phyloP scores from a whole-genome alignment of 805 yeast species.

The Spathaspora passalidarum region DNA sequence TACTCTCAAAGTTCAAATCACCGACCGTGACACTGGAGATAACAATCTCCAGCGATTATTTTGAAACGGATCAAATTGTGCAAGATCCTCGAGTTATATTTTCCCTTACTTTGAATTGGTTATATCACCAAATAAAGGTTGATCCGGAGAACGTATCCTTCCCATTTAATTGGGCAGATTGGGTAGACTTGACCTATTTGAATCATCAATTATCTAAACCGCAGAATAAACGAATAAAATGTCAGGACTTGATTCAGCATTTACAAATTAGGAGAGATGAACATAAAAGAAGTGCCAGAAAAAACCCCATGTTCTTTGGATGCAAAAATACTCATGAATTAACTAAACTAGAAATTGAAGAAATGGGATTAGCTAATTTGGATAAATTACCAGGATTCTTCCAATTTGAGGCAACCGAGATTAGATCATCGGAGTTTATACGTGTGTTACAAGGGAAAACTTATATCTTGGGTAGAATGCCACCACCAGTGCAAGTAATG shows the following conservation, averaged over 20 bases:
- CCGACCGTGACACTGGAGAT: too few species aligned
- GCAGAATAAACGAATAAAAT: slow-evolving; percentile 14
- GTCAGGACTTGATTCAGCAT: slow-evolving; percentile 15
- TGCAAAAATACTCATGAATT: slow-evolving; percentile 18
- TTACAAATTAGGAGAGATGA: background rate
- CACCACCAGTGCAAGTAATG: slow-evolving; percentile 31
- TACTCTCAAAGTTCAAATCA: too few species aligned
- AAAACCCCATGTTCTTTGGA: slow-evolving; percentile 16
- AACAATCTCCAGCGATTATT: too few species aligned
- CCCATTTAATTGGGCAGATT: slow-evolving; percentile 55
- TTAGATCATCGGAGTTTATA: slow-evolving; percentile 26
- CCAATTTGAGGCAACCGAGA: slow-evolving; percentile 17
- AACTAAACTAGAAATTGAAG: slow-evolving; percentile 16
- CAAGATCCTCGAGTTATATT: too few species aligned
- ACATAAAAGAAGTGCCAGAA: slow-evolving; percentile 11
- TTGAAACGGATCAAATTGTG: too few species aligned
- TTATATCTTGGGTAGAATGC: slow-evolving; percentile 30
- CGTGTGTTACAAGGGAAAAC: slow-evolving; percentile 37
- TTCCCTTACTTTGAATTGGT: too few species aligned
- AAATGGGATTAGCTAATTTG: slow-evolving; percentile 19
- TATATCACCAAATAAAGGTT: too few species aligned
- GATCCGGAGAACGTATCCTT: slow-evolving; percentile 14
- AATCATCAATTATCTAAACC: slow-evolving; percentile 22
- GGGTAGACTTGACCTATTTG: slow-evolving; percentile 47
- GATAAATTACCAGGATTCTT: slow-evolving; percentile 38